A percentile compares a stretch with the other conserved stretches of the same genome.
Conservation (phyloP, 495 filamentous ascomycete genomes). For the Aspergillus biplanus region DNA sequence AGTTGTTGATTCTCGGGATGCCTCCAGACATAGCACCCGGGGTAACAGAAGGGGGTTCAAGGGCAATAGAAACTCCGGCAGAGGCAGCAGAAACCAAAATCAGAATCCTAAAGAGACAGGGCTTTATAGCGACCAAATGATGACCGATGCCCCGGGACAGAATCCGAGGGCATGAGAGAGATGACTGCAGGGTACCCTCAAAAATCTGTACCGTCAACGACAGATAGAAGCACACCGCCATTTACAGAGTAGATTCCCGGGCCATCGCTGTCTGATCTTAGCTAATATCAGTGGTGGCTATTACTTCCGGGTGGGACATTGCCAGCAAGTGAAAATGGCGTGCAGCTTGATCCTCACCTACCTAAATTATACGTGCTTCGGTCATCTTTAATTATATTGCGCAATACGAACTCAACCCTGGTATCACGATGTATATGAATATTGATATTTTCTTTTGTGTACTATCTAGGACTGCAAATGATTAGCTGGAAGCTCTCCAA, state of each 20-base stretch:
- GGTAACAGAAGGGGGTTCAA: conserved; percentile 17
- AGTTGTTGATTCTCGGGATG: conserved; percentile 4
- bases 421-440: conserved; percentile 35
- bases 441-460: conserved; percentile 4
- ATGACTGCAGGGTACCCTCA: conserved; percentile 14
- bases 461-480: not conserved
- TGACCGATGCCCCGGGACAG: conserved; percentile 42
- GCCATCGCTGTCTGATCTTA: not conserved
- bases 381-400: not conserved
- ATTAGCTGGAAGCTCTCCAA: not conserved
- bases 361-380: not conserved
- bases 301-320: not conserved
- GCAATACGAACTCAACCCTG: not conserved
- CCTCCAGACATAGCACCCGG: conserved; percentile 14
- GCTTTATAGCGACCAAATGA: conserved; percentile 50
- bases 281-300: not conserved
- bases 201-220: not conserved
- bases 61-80: conserved; percentile 17
- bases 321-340: not conserved
- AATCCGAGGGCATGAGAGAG: conserved; percentile 29
- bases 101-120: conserved; percentile 27
- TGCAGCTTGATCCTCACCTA: not conserved
- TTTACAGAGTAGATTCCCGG: not conserved
- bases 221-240: not conserved
- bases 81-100: conserved; percentile 16